Percentiles rank a stretch among this genome's conserved stretches.
Conservation (phyloP, 768 basidiomycete species). For the Suillus plorans region DNA sequence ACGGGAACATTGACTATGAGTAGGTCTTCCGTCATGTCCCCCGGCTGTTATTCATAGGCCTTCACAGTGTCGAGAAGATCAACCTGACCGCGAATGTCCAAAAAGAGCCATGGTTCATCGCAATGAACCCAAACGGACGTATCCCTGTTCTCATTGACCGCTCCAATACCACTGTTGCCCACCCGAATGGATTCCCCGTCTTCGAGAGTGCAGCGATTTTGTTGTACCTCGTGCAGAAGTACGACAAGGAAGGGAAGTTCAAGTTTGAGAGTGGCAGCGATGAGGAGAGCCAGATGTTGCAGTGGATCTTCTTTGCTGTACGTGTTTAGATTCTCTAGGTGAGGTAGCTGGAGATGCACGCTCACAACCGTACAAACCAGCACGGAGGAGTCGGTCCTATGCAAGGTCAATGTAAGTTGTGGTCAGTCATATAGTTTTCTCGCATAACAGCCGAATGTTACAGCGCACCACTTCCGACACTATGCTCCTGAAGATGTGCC, state of each 20-base stretch:
- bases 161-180: conserved; percentile 30
- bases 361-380: conserved; percentile 32
- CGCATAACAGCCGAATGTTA: conserved; percentile 7
- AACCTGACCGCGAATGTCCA: conserved; percentile 66
- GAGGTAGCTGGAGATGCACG: not conserved
- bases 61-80: conserved; percentile 48
- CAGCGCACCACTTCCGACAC: conserved; percentile 70
- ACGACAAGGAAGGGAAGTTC: conserved; percentile 75
- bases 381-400: conserved; percentile 86
- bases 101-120: conserved; percentile 81
- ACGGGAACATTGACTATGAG: conserved; percentile 54
- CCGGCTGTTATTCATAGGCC: not conserved
- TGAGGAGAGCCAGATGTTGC: conserved; percentile 68
- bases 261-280: conserved; percentile 60
- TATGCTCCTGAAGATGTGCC: conserved; percentile 66
- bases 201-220: conserved; percentile 84
- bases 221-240: conserved; percentile 78
- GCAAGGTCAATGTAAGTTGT: conserved; percentile 62
- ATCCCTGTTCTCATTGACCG: conserved; percentile 70
- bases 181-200: conserved; percentile 54
- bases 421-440: not conserved
- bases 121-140: conserved; percentile 70
- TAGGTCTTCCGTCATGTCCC: conserved; percentile 20
- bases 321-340: conserved; percentile 13
- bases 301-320: conserved; percentile 88